These are phyloP conservation scores for Marasmius sp. DNA, from an alignment of 1,284 basidiomycete species.

Conservation along the genomic window DNA sequence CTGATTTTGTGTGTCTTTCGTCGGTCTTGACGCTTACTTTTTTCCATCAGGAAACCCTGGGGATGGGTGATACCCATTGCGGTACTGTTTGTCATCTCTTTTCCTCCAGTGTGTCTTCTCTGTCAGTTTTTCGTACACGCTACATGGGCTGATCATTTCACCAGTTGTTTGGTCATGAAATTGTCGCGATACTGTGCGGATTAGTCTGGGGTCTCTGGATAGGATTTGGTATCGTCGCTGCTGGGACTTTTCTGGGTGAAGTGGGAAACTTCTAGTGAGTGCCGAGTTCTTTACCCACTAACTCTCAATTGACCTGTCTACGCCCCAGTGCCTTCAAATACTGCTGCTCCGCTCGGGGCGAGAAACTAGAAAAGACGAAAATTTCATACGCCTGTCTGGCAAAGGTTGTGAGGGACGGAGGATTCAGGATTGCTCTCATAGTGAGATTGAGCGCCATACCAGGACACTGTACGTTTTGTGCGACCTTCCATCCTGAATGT, in stretches of 20 bases:
- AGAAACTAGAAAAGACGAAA: slow-evolving; percentile 56
- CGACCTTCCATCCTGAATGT: not conserved
- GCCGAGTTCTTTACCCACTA: not conserved
- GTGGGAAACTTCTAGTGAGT: slow-evolving; percentile 52
- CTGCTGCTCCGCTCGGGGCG: slow-evolving; percentile 44
- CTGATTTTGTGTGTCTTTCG: not conserved
- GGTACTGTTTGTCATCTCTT: slow-evolving; percentile 12
- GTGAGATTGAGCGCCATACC: slow-evolving; percentile 64
- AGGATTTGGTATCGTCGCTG: slow-evolving; percentile 21
- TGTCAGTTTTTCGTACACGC: not conserved
- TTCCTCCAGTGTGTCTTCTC: slow-evolving; percentile 10
- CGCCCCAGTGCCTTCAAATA: slow-evolving; percentile 44
- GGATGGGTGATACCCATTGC: slow-evolving; percentile 14
- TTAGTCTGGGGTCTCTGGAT: slow-evolving; percentile 14
- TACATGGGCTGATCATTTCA: not conserved
- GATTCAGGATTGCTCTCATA: slow-evolving; percentile 60
- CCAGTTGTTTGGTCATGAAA: slow-evolving; percentile 53
- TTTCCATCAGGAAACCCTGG: not conserved
- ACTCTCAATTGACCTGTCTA: not conserved
- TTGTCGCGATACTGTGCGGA: slow-evolving; percentile 35
- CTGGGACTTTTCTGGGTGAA: slow-evolving; percentile 49
- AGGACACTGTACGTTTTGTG: slow-evolving; percentile 45
- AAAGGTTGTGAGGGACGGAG: slow-evolving; percentile 64
- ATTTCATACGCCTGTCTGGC: slow-evolving; percentile 50
- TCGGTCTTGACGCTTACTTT: not conserved